Conservation (phyloP, 2,329 filamentous ascomycete species). For the Aspergillus pseudoterreus region DNA sequence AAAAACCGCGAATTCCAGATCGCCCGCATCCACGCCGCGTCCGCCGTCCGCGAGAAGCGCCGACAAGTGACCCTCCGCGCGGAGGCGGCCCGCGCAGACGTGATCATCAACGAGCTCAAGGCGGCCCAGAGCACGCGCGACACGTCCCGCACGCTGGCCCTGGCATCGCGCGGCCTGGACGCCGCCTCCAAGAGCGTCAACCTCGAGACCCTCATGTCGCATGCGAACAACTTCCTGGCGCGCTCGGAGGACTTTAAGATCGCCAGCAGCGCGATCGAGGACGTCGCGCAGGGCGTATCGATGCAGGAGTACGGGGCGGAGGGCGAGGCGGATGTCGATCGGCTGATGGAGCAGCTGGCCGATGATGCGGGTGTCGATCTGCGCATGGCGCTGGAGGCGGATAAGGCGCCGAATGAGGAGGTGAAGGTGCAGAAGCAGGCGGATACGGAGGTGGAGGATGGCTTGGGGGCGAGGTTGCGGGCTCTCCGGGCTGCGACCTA, state of each 20-base stretch:
- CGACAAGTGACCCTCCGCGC: slow-evolving; percentile 44
- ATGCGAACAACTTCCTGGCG: slow-evolving; percentile 42
- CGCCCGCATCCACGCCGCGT: slow-evolving; percentile 46
- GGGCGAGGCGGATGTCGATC: slow-evolving; percentile 40
- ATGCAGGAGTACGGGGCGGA: slow-evolving; percentile 45
- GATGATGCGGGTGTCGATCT: slow-evolving; percentile 44
- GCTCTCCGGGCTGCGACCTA: slow-evolving; percentile 36
- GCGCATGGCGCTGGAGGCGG: slow-evolving; percentile 37
- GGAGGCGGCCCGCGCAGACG: slow-evolving; percentile 46
- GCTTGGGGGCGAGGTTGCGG: slow-evolving; percentile 37
- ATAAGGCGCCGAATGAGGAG: slow-evolving; percentile 38
- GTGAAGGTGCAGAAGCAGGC: slow-evolving; percentile 37
- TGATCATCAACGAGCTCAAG: slow-evolving; percentile 48
- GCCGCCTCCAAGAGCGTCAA: slow-evolving; percentile 45
- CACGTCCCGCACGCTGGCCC: slow-evolving; percentile 42
- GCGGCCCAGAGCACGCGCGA: slow-evolving; percentile 47
- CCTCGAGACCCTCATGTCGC: slow-evolving; percentile 40
- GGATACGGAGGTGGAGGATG: slow-evolving; percentile 40
- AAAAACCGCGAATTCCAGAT: slow-evolving; percentile 48
- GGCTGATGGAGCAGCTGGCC: slow-evolving; percentile 42
- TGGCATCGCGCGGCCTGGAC: slow-evolving; percentile 44
- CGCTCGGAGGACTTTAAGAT: slow-evolving; percentile 44
- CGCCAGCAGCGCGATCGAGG: slow-evolving; percentile 39
- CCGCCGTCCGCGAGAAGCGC: slow-evolving; percentile 45
- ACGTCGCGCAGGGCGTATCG: slow-evolving; percentile 39